Evolutionary conservation across 768 basidiomycete species (phyloP), one percentile per base, ranked within the genome.

Genomic region (Panellus pusillus): DNA sequence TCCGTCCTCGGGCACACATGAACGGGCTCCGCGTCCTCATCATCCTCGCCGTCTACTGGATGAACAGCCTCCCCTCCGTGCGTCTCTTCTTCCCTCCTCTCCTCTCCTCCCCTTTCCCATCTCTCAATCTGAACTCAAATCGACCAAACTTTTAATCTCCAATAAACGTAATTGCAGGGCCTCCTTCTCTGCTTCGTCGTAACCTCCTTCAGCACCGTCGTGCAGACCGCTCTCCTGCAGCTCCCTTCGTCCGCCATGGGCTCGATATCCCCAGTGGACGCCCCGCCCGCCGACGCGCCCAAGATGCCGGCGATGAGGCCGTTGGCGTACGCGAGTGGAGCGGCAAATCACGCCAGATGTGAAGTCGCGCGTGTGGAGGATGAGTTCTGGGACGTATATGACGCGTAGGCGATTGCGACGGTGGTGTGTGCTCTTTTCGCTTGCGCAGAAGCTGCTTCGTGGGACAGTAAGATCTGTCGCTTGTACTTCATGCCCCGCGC

Each of bases 21-120:
- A 91, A 91, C 63, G 66, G 72, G 35, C 75, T 93, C 66, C 81
- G 84, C 2, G 60, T 86, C 18, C 64, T 83, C n/a, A 78, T 82
- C 9, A 47, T 87, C 41, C 59, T 71, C 15, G 79, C 75, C 47
- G 66, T 73, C 54, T 76, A 44, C 65, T 83, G 67, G 74, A 75
- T 80, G 72, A 60, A 63, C 14, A 70, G 70, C 48, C 80, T 94
- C 66, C 85, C 91, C 27, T 72, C 82, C 2, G 93, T 91, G 68
- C 63, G 87, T 73, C 28, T 47, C n/a, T 50, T n/a, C n/a, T n/a
- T n/a, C 9, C 40, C n/a, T n/a, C n/a, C n/a, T n/a, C n/a, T n/a
- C n/a, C n/a, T n/a, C n/a, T n/a, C 29, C 18, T 35, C 17, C n/a
- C 46, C 18, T 42, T 46, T 42, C n/a, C n/a, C n/a, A n/a, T 41